A percentile compares a stretch with the other conserved stretches of the same genome.
phyloP scores from a whole-genome alignment of 2,329 filamentous ascomycete species.

The Paecilomyces dactylethromorphus region DNA sequence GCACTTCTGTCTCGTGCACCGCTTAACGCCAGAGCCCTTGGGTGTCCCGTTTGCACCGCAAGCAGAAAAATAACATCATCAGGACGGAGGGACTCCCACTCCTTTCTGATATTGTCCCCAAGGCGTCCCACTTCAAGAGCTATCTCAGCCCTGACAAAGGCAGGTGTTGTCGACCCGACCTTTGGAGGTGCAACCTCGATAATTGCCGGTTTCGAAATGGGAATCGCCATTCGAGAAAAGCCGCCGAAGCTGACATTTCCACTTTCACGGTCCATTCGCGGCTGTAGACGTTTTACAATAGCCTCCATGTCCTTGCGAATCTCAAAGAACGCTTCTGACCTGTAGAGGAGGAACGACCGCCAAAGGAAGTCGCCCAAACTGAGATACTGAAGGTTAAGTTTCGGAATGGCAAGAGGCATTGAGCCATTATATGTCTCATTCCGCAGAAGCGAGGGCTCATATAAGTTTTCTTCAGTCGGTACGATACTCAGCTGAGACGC shows the following conservation, averaged over 20 bases:
- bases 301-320: conserved; percentile 88
- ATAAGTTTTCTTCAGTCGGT: conserved; percentile 77
- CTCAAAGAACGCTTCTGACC: conserved; percentile 87
- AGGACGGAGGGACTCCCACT: conserved; percentile 83
- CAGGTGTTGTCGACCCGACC: conserved; percentile 78
- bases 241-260: conserved; percentile 67
- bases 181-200: conserved; percentile 76
- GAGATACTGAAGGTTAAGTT: conserved; percentile 91
- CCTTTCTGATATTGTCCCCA: conserved; percentile 66
- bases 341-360: conserved; percentile 83
- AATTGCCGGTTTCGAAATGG: conserved; percentile 78
- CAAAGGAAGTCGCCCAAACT: conserved; percentile 96
- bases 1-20: conserved; percentile 10
- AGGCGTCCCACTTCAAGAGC: conserved; percentile 74
- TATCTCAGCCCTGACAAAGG: conserved; percentile 79
- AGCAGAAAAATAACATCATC: conserved; percentile 89
- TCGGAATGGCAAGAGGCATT: conserved; percentile 80
- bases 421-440: conserved; percentile 86
- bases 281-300: conserved; percentile 70
- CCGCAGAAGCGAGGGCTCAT: conserved; percentile 69
- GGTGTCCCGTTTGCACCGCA: conserved; percentile 56
- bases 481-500: conserved; percentile 65
- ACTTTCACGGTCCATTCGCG: conserved; percentile 58
- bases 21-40: conserved; percentile 13
- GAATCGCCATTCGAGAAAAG: conserved; percentile 85